Evolutionary conservation across 2,329 filamentous ascomycete genomes (phyloP).

Genomic region (Cercospora canescens): DNA sequence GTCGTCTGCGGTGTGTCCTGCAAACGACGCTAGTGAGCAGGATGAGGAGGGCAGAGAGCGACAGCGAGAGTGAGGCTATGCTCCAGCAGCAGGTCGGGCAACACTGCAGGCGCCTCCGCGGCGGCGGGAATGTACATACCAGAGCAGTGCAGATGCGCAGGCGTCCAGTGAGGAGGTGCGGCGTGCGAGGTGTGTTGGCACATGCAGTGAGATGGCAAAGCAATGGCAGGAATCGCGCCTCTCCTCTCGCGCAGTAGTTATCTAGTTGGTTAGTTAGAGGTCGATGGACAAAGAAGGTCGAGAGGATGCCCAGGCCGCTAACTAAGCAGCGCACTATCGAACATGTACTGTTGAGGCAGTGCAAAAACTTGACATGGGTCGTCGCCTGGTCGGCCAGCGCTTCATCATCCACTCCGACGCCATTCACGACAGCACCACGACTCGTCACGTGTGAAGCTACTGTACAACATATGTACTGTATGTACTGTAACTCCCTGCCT

Average conservation of each 20-base stretch:
- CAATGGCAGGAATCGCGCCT: not conserved
- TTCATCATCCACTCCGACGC: not conserved
- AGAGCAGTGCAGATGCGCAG: not conserved
- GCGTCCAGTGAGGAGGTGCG: not conserved
- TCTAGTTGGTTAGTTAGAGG: not conserved
- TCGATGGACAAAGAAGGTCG: not conserved
- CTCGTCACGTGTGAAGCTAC: not conserved
- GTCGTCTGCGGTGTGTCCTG: not conserved
- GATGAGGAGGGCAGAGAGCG: not conserved
- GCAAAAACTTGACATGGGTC: conserved; percentile 2
- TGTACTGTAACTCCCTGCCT: not conserved
- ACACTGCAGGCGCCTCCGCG: conserved; percentile 1
- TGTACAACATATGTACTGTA: not conserved
- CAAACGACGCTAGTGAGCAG: not conserved
- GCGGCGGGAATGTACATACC: not conserved
- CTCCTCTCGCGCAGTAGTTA: not conserved
- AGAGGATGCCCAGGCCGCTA: not conserved
- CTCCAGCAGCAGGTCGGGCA: not conserved
- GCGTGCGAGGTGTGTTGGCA: not conserved
- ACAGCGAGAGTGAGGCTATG: not conserved
- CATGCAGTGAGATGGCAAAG: not conserved
- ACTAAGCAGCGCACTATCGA: too few species aligned
- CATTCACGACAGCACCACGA: not conserved
- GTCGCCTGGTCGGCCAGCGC: not conserved
- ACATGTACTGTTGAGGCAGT: conserved; percentile 4